Evolutionary conservation across 2,329 filamentous ascomycete species (phyloP), one percentile per base, ranked within the genome.

Genomic region (Coleophoma crateriformis): DNA sequence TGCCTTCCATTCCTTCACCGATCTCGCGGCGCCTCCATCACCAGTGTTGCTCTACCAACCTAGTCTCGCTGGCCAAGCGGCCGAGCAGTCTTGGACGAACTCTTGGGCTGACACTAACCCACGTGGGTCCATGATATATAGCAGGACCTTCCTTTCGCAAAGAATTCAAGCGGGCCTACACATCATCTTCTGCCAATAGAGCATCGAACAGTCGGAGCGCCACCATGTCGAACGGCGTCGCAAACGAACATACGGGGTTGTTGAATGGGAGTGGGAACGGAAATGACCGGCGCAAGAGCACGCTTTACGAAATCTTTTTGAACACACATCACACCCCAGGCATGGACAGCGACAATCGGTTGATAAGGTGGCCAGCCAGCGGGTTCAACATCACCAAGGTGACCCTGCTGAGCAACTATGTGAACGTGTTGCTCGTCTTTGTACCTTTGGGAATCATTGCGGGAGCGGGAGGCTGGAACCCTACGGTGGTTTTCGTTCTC

Each of bases 361-460:
- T 62, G 39, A 56, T 64, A 45, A 54, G 55, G 47, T 54, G 56
- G 55, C 55, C 61, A 42, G 62, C 61, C 47, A 49, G 49, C 32
- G 48, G 48, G 10, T 47, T 63, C 33, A 61, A 59, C 43, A 53
- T 59, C 49, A 62, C 61, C 49, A 64, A 64, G 55, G 51, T 63
- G n/a, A 64, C 62, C n/a, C 51, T 64, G 52, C 55, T 61, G 46
- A 64, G 62, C 60, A 64, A 61, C 57, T 64, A 64, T 67, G 82
- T 96, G 71, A 96, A 96, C 65, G 63, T 95, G 35, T 73, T 96
- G 27, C 73, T 96, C 39, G 51, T 96, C 33, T 82, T 85, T 39
- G 90, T 88, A 1, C 90, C 91, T 0, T 77, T 84, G 43, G 90
- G 90, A 54, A 89, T 96, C 66, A 79, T 82, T 74, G 69, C 77